Percentiles rank a stretch among this genome's conserved stretches.
phyloP scores from a whole-genome alignment of 805 yeast genomes.

The Cyberlindnera amylophila region DNA sequence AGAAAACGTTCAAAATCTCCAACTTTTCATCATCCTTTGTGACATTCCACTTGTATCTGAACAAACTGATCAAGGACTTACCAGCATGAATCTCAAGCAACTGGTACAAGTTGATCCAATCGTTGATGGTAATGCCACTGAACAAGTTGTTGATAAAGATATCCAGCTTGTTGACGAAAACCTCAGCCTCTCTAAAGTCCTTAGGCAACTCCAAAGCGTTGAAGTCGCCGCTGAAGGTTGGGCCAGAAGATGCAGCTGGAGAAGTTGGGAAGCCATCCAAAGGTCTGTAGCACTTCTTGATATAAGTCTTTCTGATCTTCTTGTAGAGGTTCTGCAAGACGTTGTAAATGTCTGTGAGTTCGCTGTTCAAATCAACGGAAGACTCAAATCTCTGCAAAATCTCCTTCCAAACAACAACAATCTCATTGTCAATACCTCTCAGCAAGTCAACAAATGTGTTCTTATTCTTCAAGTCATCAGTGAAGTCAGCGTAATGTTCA shows the following conservation, averaged over 20 bases:
- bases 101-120: conserved; percentile 79
- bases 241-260: conserved; percentile 2
- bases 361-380: conserved; percentile 20
- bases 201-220: conserved; percentile 24
- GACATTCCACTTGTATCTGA: conserved; percentile 40
- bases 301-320: conserved; percentile 62
- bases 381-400: conserved; percentile 26
- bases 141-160: conserved; percentile 54
- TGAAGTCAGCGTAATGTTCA: conserved; percentile 72
- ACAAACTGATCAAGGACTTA: conserved; percentile 52
- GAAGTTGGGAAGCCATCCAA: conserved; percentile 22
- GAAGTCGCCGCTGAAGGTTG: conserved; percentile 5
- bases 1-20: conserved; percentile 62
- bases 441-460: conserved; percentile 58
- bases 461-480: conserved; percentile 61
- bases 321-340: conserved; percentile 47
- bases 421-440: conserved; percentile 64
- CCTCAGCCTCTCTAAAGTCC: conserved; percentile 49
- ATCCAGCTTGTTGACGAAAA: conserved; percentile 63
- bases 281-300: conserved; percentile 69
- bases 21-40: conserved; percentile 46
- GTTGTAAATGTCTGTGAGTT: conserved; percentile 28
- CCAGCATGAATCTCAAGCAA: conserved; percentile 66
- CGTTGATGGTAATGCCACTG: conserved; percentile 53
- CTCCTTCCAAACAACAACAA: conserved; percentile 46